Percentiles rank a stretch among this genome's conserved stretches.
Conservation (phyloP, 2,329 filamentous ascomycete species). For the Arthrobotrys entomopaga region DNA sequence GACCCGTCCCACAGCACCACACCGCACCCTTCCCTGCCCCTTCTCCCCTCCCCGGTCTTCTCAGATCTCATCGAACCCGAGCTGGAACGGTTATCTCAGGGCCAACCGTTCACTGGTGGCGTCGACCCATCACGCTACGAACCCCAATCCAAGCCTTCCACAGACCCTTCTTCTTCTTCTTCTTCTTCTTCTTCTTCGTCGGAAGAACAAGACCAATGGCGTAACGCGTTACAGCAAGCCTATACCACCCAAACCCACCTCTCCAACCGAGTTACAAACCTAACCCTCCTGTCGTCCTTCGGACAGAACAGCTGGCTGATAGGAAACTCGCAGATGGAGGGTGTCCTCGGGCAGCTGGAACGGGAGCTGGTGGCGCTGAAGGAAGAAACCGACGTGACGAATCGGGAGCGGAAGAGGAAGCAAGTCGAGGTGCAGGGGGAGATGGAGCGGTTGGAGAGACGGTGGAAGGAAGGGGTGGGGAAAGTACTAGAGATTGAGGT, state of each 20-base stretch:
- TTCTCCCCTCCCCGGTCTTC: slow-evolving; percentile 68
- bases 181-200: background rate
- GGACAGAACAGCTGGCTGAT: slow-evolving; percentile 94
- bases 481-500: slow-evolving; percentile 86
- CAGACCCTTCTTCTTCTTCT: no score
- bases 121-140: slow-evolving; percentile 88
- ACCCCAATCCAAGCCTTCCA: slow-evolving; percentile 70
- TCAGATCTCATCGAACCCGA: slow-evolving; percentile 75
- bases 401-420: slow-evolving; percentile 73
- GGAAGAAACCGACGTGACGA: slow-evolving; percentile 77
- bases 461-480: slow-evolving; percentile 81
- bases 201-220: slow-evolving; percentile 31
- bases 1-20: slow-evolving; percentile 65
- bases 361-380: slow-evolving; percentile 75
- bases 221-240: slow-evolving; percentile 37
- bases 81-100: slow-evolving; percentile 72
- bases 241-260: slow-evolving; percentile 61
- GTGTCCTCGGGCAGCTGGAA: slow-evolving; percentile 75
- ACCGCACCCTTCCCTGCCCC: slow-evolving; percentile 71
- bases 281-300: slow-evolving; percentile 79
- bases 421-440: slow-evolving; percentile 80
- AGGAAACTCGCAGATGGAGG: slow-evolving; percentile 81
- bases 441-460: slow-evolving; percentile 76
- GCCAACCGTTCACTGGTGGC: slow-evolving; percentile 68
- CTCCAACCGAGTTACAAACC: slow-evolving; percentile 68